A percentile compares a stretch with the other conserved stretches of the same genome.
Evolutionary conservation across 495 filamentous ascomycete species (phyloP).

Genomic region (Xylaria flabelliformis): DNA sequence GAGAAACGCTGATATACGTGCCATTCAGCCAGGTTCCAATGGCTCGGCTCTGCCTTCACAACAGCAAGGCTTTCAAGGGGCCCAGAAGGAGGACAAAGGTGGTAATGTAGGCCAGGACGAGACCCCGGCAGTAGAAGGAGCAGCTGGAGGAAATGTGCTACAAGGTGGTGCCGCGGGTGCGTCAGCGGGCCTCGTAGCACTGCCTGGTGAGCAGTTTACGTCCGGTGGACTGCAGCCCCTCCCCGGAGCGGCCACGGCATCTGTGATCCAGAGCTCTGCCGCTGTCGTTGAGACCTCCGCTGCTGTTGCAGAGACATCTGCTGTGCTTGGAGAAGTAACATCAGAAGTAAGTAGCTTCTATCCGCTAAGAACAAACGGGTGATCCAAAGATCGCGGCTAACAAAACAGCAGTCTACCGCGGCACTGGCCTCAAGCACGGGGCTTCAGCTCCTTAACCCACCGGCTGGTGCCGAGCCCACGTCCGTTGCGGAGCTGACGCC

Average conservation of each 20-base stretch:
- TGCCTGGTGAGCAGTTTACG: constrained; percentile 17
- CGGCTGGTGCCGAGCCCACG: background rate
- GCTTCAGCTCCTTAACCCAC: background rate
- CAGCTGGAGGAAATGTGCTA: background rate
- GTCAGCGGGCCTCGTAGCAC: constrained; percentile 9
- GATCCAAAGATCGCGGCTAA: background rate
- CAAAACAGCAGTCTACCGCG: constrained; percentile 7
- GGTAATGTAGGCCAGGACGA: background rate
- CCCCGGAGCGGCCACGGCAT: background rate
- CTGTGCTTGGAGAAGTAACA: background rate
- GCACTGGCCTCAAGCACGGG: background rate
- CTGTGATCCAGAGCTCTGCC: background rate
- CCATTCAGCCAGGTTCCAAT: background rate
- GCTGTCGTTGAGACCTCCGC: constrained; percentile 10
- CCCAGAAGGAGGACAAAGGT: background rate
- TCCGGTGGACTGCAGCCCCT: constrained; percentile 11
- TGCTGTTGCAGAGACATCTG: background rate
- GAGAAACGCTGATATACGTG: background rate
- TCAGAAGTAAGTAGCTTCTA: constrained; percentile 9
- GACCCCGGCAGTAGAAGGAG: background rate
- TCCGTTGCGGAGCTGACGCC: constrained; percentile 24
- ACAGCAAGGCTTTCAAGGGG: background rate
- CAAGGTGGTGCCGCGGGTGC: background rate
- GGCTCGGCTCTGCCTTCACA: background rate
- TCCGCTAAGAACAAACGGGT: no score